phyloP scores from a whole-genome alignment of 139 green algal genomes.

The Trebouxia sp. region DNA sequence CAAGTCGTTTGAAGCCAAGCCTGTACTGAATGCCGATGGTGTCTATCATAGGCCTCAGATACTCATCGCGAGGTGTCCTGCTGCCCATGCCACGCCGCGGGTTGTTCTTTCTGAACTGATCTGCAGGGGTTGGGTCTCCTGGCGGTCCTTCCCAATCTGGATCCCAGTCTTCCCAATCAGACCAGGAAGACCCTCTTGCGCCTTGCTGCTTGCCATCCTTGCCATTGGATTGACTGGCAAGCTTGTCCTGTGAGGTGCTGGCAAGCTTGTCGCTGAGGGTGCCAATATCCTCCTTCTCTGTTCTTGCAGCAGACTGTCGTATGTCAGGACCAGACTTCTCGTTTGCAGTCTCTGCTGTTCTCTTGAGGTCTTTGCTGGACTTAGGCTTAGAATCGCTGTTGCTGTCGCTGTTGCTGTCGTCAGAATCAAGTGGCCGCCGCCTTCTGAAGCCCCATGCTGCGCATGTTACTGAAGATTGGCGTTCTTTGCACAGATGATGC shows the following conservation, averaged over 20 bases:
- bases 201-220: background rate
- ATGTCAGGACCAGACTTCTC: background rate
- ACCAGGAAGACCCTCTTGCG: background rate
- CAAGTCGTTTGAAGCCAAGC: constrained; percentile 38
- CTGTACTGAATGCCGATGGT: constrained; percentile 36
- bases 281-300: background rate
- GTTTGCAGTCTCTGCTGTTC: background rate
- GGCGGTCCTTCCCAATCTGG: constrained; percentile 40
- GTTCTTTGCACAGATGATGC: background rate
- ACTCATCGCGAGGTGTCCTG: constrained; percentile 49
- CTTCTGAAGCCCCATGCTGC: background rate
- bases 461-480: background rate
- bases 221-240: background rate
- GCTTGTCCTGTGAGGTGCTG: background rate
- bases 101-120: background rate
- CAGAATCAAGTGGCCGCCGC: background rate
- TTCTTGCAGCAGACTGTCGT: background rate
- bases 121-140: background rate
- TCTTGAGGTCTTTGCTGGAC: background rate
- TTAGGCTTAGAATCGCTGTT: constrained; percentile 18
- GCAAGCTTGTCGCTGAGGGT: background rate
- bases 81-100: constrained; percentile 29
- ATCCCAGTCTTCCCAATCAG: constrained; percentile 55
- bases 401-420: background rate
- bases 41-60: constrained; percentile 60